Evolutionary conservation across 352 stramenopile species (phyloP), one percentile per base, ranked within the genome.

Genomic region (Phytophthora sp.): DNA sequence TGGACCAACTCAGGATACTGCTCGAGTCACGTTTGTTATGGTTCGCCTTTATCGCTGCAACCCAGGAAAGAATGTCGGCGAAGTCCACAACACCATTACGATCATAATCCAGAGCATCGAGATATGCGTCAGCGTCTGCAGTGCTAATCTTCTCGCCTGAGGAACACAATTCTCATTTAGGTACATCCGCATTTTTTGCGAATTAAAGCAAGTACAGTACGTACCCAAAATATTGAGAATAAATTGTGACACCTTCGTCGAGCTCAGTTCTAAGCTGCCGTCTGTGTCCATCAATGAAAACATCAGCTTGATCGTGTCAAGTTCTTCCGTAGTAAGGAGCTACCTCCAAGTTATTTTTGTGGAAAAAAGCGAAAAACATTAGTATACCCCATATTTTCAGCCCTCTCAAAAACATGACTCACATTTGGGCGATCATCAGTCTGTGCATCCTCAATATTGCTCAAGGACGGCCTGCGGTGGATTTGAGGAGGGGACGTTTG

Each of bases 271-370:
- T 65, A 91, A 84, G 27, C 77, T 90, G 3, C 86, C 84, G 30
- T 93, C 82, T 7, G 82, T 86, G 58, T 95, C 86, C 60, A 95
- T 85, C 6, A 95, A 68, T 15, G 83, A 90, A 45, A 95, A 95
- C 29, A 90, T 84, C 1, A 95, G 60, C 55, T 95, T 95, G 20
- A 91, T 71, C 50, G 84, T 89, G 33, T 95, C 83, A 6, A 95
- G 70, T 57, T 95, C 84, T 55, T 82, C 51, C 12, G 67, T 50
- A 4, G 74, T 74, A n/a, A 95, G 79, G 2, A 76, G 55, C 84
- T 91, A 29, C 5, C n/a, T n/a, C n/a, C n/a, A n/a, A n/a, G n/a
- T n/a, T n/a, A n/a, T n/a, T n/a, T n/a, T n/a, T n/a, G n/a, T n/a
- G n/a, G n/a, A n/a, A n/a, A n/a, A 50, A 24, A 31, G 15, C 21